Conservation (phyloP, 1,139 yeast species). For the Protomyces inundatus region DNA sequence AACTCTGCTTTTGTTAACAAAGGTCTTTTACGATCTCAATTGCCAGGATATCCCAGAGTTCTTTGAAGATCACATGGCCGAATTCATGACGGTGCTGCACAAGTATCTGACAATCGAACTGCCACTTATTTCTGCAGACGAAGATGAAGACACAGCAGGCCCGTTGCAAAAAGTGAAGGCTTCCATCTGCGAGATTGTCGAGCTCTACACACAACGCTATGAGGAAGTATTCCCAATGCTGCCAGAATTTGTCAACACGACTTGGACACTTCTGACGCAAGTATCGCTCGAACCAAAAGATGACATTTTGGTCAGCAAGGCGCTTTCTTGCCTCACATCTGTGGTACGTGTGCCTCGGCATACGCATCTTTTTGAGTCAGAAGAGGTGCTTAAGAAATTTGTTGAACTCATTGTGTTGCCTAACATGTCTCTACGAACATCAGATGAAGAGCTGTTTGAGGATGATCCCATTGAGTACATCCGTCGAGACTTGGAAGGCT, state of each 20-base stretch:
- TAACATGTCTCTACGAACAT: constrained; percentile 67
- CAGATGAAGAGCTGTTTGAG: constrained; percentile 88
- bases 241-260: constrained; percentile 69
- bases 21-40: constrained; percentile 85
- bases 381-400: constrained; percentile 65
- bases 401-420: constrained; percentile 83
- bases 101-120: constrained; percentile 65
- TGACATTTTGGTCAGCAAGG: constrained; percentile 77
- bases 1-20: constrained; percentile 63
- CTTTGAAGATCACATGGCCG: constrained; percentile 80
- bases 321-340: constrained; percentile 75
- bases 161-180: constrained; percentile 70
- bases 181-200: constrained; percentile 75
- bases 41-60: constrained; percentile 98
- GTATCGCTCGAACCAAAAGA: constrained; percentile 68
- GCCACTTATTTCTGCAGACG: constrained; percentile 47
- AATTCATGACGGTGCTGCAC: constrained; percentile 75
- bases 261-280: constrained; percentile 71
- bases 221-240: constrained; percentile 82
- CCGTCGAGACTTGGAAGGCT: constrained; percentile 88
- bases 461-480: constrained; percentile 94
- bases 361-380: constrained; percentile 58
- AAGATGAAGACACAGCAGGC: constrained; percentile 66
- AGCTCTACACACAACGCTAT: constrained; percentile 81
- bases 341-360: constrained; percentile 67